Percentiles rank a stretch among this genome's conserved stretches.
Conservation (phyloP, 352 stramenopile genomes). For the Globisporangium solare region DNA sequence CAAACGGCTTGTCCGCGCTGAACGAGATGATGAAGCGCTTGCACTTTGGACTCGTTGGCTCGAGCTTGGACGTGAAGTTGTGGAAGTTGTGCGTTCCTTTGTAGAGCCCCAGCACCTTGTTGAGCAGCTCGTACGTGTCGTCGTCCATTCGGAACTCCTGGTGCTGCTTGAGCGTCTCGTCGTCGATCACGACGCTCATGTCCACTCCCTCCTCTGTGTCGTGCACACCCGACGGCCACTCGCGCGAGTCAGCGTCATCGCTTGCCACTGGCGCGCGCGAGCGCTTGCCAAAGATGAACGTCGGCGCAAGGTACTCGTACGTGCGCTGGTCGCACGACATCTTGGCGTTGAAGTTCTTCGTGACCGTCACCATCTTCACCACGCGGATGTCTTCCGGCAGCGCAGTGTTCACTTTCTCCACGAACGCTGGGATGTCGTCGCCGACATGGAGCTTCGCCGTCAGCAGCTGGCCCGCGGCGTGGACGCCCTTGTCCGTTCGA, state of each 20-base stretch:
- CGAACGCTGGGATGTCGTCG: slow-evolving; percentile 60
- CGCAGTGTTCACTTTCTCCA: slow-evolving; percentile 61
- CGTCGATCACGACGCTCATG: slow-evolving; percentile 46
- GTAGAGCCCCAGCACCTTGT: slow-evolving; percentile 57
- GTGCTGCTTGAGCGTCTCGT: slow-evolving; percentile 56
- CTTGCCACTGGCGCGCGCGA: not conserved
- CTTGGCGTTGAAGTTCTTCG: slow-evolving; percentile 91
- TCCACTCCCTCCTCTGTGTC: slow-evolving; percentile 39
- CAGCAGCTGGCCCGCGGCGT: slow-evolving; percentile 82
- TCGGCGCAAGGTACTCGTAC: slow-evolving; percentile 90
- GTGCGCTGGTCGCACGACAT: slow-evolving; percentile 84
- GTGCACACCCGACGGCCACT: slow-evolving; percentile 31
- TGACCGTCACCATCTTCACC: slow-evolving; percentile 79
- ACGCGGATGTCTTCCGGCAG: slow-evolving; percentile 83
- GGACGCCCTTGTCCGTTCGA: slow-evolving; percentile 89
- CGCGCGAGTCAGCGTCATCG: not conserved
- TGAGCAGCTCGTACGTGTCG: slow-evolving; percentile 43
- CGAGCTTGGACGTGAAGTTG: slow-evolving; percentile 95
- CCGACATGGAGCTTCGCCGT: slow-evolving; percentile 83
- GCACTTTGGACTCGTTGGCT: slow-evolving; percentile 73
- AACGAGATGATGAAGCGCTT: slow-evolving; percentile 94
- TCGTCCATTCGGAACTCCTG: slow-evolving; percentile 69
- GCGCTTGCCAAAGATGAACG: slow-evolving; percentile 78
- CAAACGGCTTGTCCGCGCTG: slow-evolving; percentile 61
- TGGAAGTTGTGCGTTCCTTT: slow-evolving; percentile 93